A percentile compares a stretch with the other conserved stretches of the same genome.
phyloP scores from a whole-genome alignment of 1,284 basidiomycete genomes.

The Xerocomus amazonicus region DNA sequence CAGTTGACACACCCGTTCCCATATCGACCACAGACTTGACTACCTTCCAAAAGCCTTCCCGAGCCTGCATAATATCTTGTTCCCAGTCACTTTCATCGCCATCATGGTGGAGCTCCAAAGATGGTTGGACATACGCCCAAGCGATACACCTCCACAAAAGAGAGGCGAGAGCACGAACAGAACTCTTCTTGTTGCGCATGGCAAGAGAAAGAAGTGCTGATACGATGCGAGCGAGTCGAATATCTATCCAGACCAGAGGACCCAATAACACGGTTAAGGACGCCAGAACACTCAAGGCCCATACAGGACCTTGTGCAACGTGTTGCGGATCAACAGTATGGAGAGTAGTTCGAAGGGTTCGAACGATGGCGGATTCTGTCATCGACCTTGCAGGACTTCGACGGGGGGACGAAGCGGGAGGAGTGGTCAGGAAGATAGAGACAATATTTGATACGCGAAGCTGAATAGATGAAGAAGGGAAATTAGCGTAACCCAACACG shows the following conservation, averaged over 20 bases:
- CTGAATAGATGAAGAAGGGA: conserved; percentile 48
- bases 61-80: conserved; percentile 28
- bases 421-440: conserved; percentile 43
- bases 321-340: conserved; percentile 49
- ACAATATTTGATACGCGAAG: conserved; percentile 48
- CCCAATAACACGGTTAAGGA: conserved; percentile 61
- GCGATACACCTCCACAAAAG: conserved; percentile 59
- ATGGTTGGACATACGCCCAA: conserved; percentile 63
- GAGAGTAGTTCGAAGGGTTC: conserved; percentile 62
- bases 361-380: conserved; percentile 51
- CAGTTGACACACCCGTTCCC: conserved; percentile 54
- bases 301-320: conserved; percentile 68
- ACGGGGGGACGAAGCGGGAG: conserved; percentile 31
- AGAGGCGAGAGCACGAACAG: conserved; percentile 56
- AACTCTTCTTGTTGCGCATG: conserved; percentile 56
- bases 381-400: conserved; percentile 30
- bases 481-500: conserved; percentile 45
- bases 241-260: conserved; percentile 46
- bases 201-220: conserved; percentile 50
- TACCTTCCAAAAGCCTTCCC: conserved; percentile 48
- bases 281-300: conserved; percentile 64
- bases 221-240: conserved; percentile 45
- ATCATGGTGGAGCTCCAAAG: conserved; percentile 34
- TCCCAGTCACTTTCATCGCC: conserved; percentile 35
- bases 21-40: conserved; percentile 53